Percentiles rank a stretch among this genome's conserved stretches.
Evolutionary conservation across 2,329 filamentous ascomycete species (phyloP).

Genomic region (Decorospora gaudefroyi): DNA sequence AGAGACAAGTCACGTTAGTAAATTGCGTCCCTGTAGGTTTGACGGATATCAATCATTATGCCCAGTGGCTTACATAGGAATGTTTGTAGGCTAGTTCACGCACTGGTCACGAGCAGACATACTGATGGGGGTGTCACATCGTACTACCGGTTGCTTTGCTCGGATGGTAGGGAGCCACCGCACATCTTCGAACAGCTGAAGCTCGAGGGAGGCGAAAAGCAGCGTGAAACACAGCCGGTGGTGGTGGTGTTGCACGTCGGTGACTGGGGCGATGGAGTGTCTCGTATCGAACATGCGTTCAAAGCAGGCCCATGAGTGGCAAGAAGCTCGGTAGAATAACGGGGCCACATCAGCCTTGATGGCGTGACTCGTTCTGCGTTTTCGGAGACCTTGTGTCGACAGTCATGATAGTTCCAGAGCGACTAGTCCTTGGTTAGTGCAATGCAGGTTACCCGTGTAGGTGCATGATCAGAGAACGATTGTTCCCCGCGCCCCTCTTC

Average conservation of each 20-base stretch:
- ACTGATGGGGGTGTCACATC: too few relatives aligned
- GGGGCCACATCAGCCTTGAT: constrained; percentile 6
- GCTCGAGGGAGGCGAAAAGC: constrained; percentile 18
- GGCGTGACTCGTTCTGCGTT: constrained; percentile 14
- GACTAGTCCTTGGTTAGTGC: constrained; percentile 20
- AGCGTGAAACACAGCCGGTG: constrained; percentile 35
- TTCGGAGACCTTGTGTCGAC: constrained; percentile 11
- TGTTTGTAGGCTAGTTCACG: too few relatives aligned
- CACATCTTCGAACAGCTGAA: constrained; percentile 20
- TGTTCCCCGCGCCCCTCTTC: constrained; percentile 34
- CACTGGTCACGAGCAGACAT: too few relatives aligned
- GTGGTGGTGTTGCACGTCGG: constrained; percentile 36
- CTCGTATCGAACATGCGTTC: constrained; percentile 19
- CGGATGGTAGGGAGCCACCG: too few relatives aligned
- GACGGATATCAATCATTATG: too few relatives aligned
- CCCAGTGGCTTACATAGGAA: too few relatives aligned
- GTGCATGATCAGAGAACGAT: constrained; percentile 36
- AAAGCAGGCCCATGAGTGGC: constrained; percentile 14
- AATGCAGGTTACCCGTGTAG: constrained; percentile 37
- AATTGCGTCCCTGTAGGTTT: too few relatives aligned
- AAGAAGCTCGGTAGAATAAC: constrained; percentile 6
- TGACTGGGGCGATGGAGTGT: constrained; percentile 27
- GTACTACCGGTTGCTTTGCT: too few relatives aligned
- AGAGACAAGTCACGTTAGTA: too few relatives aligned
- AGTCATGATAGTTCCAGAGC: not conserved